Base-by-base conservation (phyloP, 352 stramenopile genomes). In the Phytophthora multivora region DNA sequence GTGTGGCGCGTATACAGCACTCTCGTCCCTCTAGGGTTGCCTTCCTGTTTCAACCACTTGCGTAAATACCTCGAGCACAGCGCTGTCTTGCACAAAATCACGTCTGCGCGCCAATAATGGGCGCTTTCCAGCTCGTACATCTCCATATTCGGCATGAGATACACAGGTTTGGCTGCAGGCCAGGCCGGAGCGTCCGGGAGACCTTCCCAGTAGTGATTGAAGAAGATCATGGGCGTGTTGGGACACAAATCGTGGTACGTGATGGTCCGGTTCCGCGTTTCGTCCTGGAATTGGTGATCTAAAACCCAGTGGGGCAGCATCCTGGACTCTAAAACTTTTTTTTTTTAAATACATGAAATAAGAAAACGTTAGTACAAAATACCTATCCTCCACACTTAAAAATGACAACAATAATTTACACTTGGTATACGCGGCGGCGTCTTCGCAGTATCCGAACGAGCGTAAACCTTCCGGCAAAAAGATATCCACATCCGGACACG, bases 1-100 rank as follows among this genome's bases (percentile, higher is more conserved):
- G 77, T 88, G 58, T 88, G 79, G n/a, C 79, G 69, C 15, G 79
- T 88, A 59, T 83, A 92, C 6, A 90, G 38, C 38, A 92, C 77
- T 4, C 51, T 49, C 6, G 79, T 72, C 9, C 71, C 61, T 31
- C 67, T 65, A 4, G 75, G 79, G 30, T 91, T 90, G 26, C 79
- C 77, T 13, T 90, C 61, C 30, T 89, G 83, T 7, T 15, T n/a
- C 58, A 76, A 88, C 83, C 83, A 92, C 39, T 75, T 63, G 5
- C 33, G 36, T 10, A 89, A 16, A 25, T 80, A 77, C 9, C 57
- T 48, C 2, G 61, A 60, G 40, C 77, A 89, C 6, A 85, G 40
- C 19, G 49, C 50, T 0, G 80, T 91, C 45, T 86, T 86, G 50
- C 74, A 83, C 11, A 88, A 49, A 28, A 88, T 66, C 0, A 83